Conservation (phyloP, 768 basidiomycete genomes). For the Artomyces pyxidatus region DNA sequence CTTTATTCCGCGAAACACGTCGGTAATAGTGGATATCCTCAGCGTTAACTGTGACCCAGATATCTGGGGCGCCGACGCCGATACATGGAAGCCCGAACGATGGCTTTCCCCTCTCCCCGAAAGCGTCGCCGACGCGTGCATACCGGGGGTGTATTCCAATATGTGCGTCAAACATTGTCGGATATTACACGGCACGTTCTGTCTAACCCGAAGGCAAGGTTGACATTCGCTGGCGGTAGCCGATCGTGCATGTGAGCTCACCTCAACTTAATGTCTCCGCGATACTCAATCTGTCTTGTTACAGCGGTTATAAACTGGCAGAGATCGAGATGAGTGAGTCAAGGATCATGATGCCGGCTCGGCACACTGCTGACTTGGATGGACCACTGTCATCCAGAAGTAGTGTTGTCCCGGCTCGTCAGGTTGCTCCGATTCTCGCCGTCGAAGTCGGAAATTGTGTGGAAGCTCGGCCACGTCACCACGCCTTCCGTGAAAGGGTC, state of each 20-base stretch:
- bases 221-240: not conserved
- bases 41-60: not conserved
- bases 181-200: no score
- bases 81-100: not conserved
- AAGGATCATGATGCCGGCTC: no score
- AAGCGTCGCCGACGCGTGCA: not conserved
- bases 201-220: no score
- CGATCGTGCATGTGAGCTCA: not conserved
- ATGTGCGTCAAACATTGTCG: no score
- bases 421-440: not conserved
- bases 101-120: not conserved
- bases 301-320: no score
- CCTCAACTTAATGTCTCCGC: not conserved
- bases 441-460: not conserved
- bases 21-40: not conserved
- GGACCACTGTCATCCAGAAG: not conserved
- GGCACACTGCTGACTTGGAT: no score
- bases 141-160: conserved; percentile 2
- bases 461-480: not conserved
- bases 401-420: not conserved
- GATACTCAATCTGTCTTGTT: not conserved
- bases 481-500: not conserved
- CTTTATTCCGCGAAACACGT: not conserved
- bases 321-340: no score
- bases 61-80: conserved; percentile 1